Percentiles rank a stretch among this genome's conserved stretches.
Conservation (phyloP, 2,329 filamentous ascomycete species). For the Phialophora chinensis region DNA sequence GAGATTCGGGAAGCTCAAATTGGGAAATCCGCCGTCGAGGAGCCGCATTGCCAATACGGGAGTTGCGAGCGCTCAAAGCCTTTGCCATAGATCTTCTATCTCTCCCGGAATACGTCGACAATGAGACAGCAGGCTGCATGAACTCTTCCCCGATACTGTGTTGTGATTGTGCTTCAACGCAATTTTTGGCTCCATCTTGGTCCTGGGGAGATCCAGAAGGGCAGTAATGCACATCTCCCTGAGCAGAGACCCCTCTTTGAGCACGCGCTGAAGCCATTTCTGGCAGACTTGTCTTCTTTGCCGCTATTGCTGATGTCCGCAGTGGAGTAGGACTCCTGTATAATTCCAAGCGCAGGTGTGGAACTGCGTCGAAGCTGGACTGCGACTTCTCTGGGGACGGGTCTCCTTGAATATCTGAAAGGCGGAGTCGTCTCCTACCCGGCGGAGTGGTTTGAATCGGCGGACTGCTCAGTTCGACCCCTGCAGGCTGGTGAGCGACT, state of each 20-base stretch:
- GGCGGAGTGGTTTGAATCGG: constrained; percentile 28
- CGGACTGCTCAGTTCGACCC: constrained; percentile 27
- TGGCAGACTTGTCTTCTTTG: neutral
- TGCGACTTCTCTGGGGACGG: constrained; percentile 33
- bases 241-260: neutral
- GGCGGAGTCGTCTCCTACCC: constrained; percentile 29
- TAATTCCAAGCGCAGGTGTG: constrained; percentile 28
- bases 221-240: neutral
- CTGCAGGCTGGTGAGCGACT: neutral
- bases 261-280: neutral
- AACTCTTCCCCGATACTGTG: neutral
- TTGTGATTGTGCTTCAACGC: neutral
- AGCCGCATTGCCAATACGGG: constrained; percentile 45
- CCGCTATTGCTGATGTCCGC: neutral
- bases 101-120: neutral
- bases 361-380: constrained; percentile 29
- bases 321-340: neutral
- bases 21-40: constrained; percentile 48
- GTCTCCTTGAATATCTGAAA: constrained; percentile 34
- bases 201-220: neutral
- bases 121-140: neutral
- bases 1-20: constrained; percentile 52
- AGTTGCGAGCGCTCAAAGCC: constrained; percentile 5
- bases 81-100: constrained; percentile 19
- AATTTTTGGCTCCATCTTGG: neutral